Conservation (phyloP, 345 rosid genomes). For the Corchorus capsularis region DNA sequence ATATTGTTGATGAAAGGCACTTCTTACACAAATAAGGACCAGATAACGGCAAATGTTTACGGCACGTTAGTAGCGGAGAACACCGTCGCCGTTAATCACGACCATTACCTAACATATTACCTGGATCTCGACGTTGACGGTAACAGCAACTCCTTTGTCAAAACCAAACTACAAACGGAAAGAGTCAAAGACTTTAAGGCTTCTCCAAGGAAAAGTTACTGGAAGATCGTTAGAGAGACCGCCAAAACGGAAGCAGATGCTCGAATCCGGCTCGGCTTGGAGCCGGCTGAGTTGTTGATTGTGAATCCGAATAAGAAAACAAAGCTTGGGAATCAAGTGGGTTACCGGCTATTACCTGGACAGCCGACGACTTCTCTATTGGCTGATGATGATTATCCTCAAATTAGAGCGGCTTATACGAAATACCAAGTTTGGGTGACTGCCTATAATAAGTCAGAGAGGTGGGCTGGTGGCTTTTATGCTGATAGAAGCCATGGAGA, state of each 20-base stretch:
- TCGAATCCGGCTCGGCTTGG: conserved; percentile 48
- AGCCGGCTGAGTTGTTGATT: conserved; percentile 57
- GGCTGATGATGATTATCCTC: conserved; percentile 63
- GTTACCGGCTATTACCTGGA: conserved; percentile 68
- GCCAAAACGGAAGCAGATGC: conserved; percentile 73
- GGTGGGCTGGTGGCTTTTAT: conserved; percentile 82
- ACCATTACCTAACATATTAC: conserved; percentile 76
- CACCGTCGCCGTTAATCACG: conserved; percentile 71
- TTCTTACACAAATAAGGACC: conserved; percentile 43
- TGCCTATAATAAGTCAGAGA: conserved; percentile 75
- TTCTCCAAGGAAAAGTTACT: conserved; percentile 67
- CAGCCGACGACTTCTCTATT: conserved; percentile 49
- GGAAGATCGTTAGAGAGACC: conserved; percentile 62
- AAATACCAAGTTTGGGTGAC: conserved; percentile 77
- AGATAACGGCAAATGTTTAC: conserved; percentile 42
- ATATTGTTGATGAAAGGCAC: conserved; percentile 61
- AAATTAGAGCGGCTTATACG: conserved; percentile 60
- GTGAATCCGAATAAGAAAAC: conserved; percentile 68
- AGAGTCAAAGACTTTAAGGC: conserved; percentile 27
- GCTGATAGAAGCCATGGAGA: conserved; percentile 73
- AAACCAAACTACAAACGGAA: conserved; percentile 46
- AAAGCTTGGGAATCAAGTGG: conserved; percentile 57
- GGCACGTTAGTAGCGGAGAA: conserved; percentile 71
- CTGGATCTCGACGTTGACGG: conserved; percentile 84
- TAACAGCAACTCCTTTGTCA: conserved; percentile 63